phyloP scores from a whole-genome alignment of 148 eudicot species.

The Rhododendron ovatum region DNA sequence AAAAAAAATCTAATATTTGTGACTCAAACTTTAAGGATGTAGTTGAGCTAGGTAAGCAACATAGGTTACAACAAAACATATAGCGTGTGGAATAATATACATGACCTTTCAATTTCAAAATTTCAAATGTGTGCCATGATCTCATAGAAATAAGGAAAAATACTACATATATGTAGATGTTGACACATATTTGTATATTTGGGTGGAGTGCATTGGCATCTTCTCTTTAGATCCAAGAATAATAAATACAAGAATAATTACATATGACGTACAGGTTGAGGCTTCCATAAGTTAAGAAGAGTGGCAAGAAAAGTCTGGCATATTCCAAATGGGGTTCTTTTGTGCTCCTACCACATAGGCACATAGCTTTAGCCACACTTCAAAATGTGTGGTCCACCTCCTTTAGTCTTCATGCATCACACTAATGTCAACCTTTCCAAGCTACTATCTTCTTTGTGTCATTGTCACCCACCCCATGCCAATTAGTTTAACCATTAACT shows the following conservation, averaged over 20 bases:
- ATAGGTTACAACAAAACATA: not conserved
- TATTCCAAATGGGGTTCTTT: conserved; percentile 15
- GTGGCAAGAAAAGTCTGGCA: conserved; percentile 10
- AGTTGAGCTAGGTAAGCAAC: not conserved
- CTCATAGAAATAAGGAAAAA: not conserved
- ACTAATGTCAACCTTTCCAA: not conserved
- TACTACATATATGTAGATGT: not conserved
- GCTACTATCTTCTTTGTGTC: not conserved
- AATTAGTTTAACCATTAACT: not conserved
- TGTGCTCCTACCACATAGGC: not conserved
- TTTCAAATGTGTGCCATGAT: not conserved
- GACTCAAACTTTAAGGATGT: not conserved
- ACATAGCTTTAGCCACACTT: not conserved
- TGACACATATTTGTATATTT: not conserved
- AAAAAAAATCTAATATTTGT: not conserved
- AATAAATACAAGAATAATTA: not conserved
- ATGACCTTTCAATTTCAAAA: not conserved
- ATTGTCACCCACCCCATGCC: not conserved
- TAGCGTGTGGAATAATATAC: not conserved
- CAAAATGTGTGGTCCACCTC: conserved; percentile 2
- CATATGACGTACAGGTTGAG: not conserved
- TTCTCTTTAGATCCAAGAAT: not conserved
- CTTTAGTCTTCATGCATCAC: conserved; percentile 2
- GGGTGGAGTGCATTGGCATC: conserved; percentile 6
- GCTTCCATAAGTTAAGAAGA: not conserved